Evolutionary conservation across 176 grass and related monocot genomes (phyloP).

Genomic region (Saccharum officinarum): DNA sequence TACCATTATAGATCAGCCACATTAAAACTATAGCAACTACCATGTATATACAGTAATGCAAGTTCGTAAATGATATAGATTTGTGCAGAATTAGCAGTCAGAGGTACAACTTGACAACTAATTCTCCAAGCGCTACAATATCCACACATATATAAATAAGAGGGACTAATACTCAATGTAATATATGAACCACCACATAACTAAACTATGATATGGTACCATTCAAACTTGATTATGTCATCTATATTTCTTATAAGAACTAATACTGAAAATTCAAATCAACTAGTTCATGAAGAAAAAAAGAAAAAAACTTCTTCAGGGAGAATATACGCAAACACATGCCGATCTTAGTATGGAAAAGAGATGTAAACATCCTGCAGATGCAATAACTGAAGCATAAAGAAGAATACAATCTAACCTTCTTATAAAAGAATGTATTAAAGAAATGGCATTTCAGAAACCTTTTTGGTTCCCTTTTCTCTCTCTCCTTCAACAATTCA

Average conservation of each 20-base stretch:
- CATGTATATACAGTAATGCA: neutral
- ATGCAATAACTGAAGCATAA: slow-evolving; percentile 7
- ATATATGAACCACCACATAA: neutral
- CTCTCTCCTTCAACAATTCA: slow-evolving; percentile 83
- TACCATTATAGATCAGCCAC: neutral
- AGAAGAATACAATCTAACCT: slow-evolving; percentile 57
- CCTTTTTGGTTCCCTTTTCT: slow-evolving; percentile 60
- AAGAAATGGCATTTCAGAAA: slow-evolving; percentile 94
- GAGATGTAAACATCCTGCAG: neutral
- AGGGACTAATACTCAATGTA: neutral
- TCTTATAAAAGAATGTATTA: slow-evolving; percentile 96
- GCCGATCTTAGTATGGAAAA: neutral
- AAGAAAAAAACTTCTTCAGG: neutral
- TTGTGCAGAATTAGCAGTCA: neutral
- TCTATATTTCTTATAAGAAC: neutral
- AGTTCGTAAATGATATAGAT: neutral
- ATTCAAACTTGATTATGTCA: neutral
- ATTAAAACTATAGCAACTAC: neutral
- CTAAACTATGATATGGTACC: slow-evolving; percentile 5
- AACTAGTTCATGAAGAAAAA: neutral
- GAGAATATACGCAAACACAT: neutral
- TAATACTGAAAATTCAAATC: neutral
- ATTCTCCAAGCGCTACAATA: neutral
- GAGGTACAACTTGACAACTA: neutral
- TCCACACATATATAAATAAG: neutral